Evolutionary conservation across 2,329 filamentous ascomycete genomes (phyloP).

Genomic region (Podosphaera xanthii): DNA sequence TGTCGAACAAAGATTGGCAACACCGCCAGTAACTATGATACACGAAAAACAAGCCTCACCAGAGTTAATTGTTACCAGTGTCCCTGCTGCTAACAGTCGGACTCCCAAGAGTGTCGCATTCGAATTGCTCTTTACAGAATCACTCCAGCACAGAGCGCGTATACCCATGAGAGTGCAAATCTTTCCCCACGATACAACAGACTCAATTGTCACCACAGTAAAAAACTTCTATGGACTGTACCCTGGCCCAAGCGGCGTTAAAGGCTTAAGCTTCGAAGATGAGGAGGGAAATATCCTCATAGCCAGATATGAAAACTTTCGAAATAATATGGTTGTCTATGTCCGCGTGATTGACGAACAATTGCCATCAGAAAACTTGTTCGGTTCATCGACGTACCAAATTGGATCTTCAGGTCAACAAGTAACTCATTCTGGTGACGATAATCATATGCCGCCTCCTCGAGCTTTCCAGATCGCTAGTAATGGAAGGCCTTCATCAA

Average conservation of each 20-base stretch:
- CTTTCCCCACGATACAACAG: constrained; percentile 84
- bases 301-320: constrained; percentile 87
- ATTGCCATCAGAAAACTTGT: constrained; percentile 21
- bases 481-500: constrained; percentile 42
- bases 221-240: constrained; percentile 98
- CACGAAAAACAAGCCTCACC: constrained; percentile 10
- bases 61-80: constrained; percentile 10
- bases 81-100: constrained; percentile 15
- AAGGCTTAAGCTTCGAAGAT: constrained; percentile 90
- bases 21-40: constrained; percentile 12
- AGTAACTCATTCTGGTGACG: constrained; percentile 33
- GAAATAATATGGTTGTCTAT: constrained; percentile 77
- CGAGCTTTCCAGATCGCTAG: constrained; percentile 27
- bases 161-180: constrained; percentile 78
- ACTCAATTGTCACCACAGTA: constrained; percentile 92
- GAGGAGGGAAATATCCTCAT: constrained; percentile 75
- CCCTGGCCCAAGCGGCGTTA: constrained; percentile 42
- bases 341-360: constrained; percentile 58
- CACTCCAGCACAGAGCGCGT: constrained; percentile 46
- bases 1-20: constrained; percentile 11
- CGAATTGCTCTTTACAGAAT: constrained; percentile 47
- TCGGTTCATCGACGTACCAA: constrained; percentile 29
- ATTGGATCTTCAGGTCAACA: constrained; percentile 27
- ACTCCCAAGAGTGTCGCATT: constrained; percentile 57
- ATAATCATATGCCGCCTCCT: constrained; percentile 38